Evolutionary conservation across 208 protist genomes (phyloP).

Genomic region (Trypanosoma melophagium): DNA sequence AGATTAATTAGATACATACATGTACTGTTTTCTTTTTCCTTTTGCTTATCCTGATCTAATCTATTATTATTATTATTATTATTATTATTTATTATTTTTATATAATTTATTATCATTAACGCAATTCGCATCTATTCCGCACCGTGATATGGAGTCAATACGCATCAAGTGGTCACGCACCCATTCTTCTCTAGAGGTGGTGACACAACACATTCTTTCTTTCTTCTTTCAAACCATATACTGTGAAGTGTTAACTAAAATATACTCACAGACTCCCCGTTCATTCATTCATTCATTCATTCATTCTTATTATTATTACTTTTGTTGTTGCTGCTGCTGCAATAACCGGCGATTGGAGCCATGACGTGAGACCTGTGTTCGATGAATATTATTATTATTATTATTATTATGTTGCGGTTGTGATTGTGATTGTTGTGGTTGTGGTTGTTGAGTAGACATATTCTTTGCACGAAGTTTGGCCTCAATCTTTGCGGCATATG

Average conservation of each 20-base stretch:
- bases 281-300: too few species aligned
- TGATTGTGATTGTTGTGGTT: conserved; percentile 4
- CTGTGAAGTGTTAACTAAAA: too few species aligned
- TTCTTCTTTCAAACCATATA: too few species aligned
- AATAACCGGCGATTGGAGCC: conserved; percentile 16
- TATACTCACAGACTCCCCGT: too few species aligned
- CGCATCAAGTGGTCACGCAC: too few species aligned
- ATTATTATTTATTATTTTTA: not conserved
- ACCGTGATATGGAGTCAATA: not conserved
- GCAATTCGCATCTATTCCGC: conserved; percentile 13
- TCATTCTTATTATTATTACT: too few species aligned
- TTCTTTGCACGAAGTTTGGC: conserved; percentile 48
- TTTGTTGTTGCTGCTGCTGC: too few species aligned
- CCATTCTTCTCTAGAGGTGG: too few species aligned
- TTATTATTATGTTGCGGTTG: conserved; percentile 2
- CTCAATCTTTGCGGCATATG: conserved; percentile 63
- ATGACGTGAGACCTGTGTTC: conserved; percentile 5
- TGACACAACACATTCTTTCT: too few species aligned
- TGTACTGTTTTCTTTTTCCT: too few species aligned
- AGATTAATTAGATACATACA: too few species aligned
- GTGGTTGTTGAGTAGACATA: conserved; percentile 1
- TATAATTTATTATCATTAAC: conserved; percentile 15
- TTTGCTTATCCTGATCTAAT: too few species aligned
- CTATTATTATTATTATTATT: not conserved
- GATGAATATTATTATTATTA: not conserved